phyloP scores from a whole-genome alignment of 495 filamentous ascomycete species.

The Aspergillus cavernicola region DNA sequence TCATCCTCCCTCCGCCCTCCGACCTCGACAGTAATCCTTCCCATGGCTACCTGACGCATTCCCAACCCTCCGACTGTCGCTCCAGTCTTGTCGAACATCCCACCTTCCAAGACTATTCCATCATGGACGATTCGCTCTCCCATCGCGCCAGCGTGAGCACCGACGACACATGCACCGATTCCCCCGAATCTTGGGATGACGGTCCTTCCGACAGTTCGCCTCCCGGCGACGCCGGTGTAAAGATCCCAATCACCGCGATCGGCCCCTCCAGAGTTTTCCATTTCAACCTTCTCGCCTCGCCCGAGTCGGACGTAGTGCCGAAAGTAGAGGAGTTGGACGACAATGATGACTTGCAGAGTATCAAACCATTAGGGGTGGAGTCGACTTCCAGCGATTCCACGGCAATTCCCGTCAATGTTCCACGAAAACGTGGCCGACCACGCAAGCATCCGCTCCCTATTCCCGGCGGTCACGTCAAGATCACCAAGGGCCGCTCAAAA shows the following conservation, averaged over 20 bases:
- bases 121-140: slow-evolving; percentile 29
- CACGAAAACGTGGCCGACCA: slow-evolving; percentile 69
- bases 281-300: slow-evolving; percentile 19
- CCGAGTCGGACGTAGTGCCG: slow-evolving; percentile 26
- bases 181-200: slow-evolving; percentile 33
- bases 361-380: slow-evolving; percentile 35
- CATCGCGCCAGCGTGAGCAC: slow-evolving; percentile 35
- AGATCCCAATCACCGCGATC: slow-evolving; percentile 15
- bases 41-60: slow-evolving; percentile 10
- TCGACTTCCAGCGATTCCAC: slow-evolving; percentile 20
- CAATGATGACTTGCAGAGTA: slow-evolving; percentile 31
- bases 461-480: slow-evolving; percentile 56
- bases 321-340: slow-evolving; percentile 48
- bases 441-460: slow-evolving; percentile 72
- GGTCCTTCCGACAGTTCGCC: slow-evolving; percentile 23
- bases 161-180: slow-evolving; percentile 37
- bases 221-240: slow-evolving; percentile 23
- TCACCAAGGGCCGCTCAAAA: slow-evolving; percentile 86
- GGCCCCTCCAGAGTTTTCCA: slow-evolving; percentile 19
- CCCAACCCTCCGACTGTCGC: slow-evolving; percentile 11
- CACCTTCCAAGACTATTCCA: slow-evolving; percentile 20
- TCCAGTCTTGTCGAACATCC: slow-evolving; percentile 23
- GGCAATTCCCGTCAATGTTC: slow-evolving; percentile 37
- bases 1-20: slow-evolving; percentile 20
- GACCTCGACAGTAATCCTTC: slow-evolving; percentile 12